Percentiles rank a stretch among this genome's conserved stretches.
Conservation (phyloP, 306 rosid species). For the Boehmeria nivea region DNA sequence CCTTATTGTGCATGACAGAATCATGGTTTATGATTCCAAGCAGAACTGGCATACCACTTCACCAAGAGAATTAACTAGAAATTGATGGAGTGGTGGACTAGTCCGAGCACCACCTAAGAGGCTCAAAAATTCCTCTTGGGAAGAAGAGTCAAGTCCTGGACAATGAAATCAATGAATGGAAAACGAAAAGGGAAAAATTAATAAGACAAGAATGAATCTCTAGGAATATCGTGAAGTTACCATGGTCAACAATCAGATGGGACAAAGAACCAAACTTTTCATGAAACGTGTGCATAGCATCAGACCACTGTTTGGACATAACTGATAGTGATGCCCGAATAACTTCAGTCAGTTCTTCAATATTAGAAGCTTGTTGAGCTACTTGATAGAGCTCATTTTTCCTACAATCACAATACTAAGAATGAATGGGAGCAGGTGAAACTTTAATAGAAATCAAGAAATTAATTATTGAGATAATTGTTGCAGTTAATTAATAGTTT, state of each 20-base stretch:
- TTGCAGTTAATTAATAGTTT: background rate
- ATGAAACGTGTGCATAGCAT: slow-evolving; percentile 74
- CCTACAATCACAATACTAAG: slow-evolving; percentile 39
- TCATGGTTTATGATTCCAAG: slow-evolving; percentile 16
- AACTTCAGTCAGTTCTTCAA: slow-evolving; percentile 83
- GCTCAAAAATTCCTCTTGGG: slow-evolving; percentile 91
- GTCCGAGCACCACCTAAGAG: slow-evolving; percentile 97
- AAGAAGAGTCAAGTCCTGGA: slow-evolving; percentile 70
- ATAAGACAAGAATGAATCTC: slow-evolving; percentile 3
- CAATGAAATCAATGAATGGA: slow-evolving; percentile 18
- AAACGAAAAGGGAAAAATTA: slow-evolving; percentile 6
- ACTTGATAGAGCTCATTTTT: slow-evolving; percentile 91
- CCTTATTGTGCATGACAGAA: background rate
- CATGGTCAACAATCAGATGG: slow-evolving; percentile 63
- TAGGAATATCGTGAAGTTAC: slow-evolving; percentile 29
- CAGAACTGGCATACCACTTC: slow-evolving; percentile 60
- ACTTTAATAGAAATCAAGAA: background rate
- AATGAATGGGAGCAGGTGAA: slow-evolving; percentile 15
- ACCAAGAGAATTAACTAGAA: slow-evolving; percentile 83
- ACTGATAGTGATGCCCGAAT: slow-evolving; percentile 74
- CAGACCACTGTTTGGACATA: slow-evolving; percentile 96
- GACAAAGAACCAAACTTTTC: slow-evolving; percentile 87
- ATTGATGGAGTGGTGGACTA: slow-evolving; percentile 89
- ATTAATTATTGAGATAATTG: background rate
- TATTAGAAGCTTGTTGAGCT: slow-evolving; percentile 96